Evolutionary conservation across 805 yeast genomes (phyloP).

Genomic region (Candida piceae): DNA sequence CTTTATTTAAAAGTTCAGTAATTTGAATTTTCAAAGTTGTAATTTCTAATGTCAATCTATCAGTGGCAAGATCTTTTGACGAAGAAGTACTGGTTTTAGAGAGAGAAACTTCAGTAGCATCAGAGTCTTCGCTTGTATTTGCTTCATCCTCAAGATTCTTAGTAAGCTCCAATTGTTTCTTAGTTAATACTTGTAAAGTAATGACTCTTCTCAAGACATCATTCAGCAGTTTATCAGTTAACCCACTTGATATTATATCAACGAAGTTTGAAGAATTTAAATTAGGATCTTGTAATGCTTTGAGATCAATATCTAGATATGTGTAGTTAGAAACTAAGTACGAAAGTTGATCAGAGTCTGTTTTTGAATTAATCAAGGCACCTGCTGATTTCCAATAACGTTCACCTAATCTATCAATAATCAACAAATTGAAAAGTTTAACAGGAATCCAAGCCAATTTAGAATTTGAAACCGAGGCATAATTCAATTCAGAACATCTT

Average conservation of each 20-base stretch:
- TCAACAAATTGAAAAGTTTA: constrained; percentile 4
- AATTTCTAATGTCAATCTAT: constrained; percentile 10
- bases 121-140: background rate
- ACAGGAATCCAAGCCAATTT: constrained; percentile 4
- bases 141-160: constrained; percentile 2
- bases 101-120: constrained; percentile 1
- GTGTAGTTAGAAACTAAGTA: constrained; percentile 11
- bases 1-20: constrained; percentile 7
- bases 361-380: background rate
- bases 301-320: constrained; percentile 10
- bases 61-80: constrained; percentile 3
- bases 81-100: background rate
- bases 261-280: constrained; percentile 6
- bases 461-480: constrained; percentile 1
- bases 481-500: constrained; percentile 10
- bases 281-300: constrained; percentile 1
- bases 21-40: constrained; percentile 10
- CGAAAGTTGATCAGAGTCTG: constrained; percentile 3
- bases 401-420: constrained; percentile 17
- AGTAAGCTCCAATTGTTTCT: constrained; percentile 3
- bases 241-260: constrained; percentile 7
- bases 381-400: constrained; percentile 13
- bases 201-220: constrained; percentile 16
- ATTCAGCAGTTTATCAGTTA: constrained; percentile 10
- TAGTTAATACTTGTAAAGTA: constrained; percentile 10